Conservation (phyloP, 2,329 filamentous ascomycete species). For the Diaporthe destruens region DNA sequence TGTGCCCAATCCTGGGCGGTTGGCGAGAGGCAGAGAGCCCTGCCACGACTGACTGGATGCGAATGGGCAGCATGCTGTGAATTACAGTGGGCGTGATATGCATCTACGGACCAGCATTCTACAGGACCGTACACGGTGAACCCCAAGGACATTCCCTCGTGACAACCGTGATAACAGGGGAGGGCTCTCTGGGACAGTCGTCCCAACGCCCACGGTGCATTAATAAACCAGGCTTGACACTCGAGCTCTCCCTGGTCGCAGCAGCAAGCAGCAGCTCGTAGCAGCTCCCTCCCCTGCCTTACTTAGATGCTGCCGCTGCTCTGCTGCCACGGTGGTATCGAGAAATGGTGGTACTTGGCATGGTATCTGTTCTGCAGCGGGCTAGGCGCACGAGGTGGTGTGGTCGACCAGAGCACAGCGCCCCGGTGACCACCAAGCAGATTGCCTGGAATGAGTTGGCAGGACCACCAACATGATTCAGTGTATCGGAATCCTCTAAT, state of each 20-base stretch:
- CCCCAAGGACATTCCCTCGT: not conserved
- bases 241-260: not conserved
- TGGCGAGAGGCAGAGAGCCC: not conserved
- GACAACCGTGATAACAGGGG: not conserved
- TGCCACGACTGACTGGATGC: not conserved
- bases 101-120: too few species aligned
- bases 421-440: slow-evolving; percentile 30
- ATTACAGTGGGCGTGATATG: too few species aligned
- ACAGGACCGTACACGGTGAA: too few species aligned
- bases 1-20: not conserved
- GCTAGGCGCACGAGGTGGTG: slow-evolving; percentile 35
- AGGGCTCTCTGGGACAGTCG: slow-evolving; percentile 11
- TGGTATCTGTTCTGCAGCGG: slow-evolving; percentile 26
- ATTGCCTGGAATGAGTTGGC: slow-evolving; percentile 32
- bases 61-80: not conserved
- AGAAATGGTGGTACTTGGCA: slow-evolving; percentile 1
- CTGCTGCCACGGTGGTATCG: slow-evolving; percentile 12
- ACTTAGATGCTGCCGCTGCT: not conserved
- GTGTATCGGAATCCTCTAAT: slow-evolving; percentile 20
- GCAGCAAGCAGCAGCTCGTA: not conserved
- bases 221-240: not conserved
- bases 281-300: slow-evolving; percentile 19
- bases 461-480: slow-evolving; percentile 31
- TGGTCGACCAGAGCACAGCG: slow-evolving; percentile 22
- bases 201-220: not conserved